Evolutionary conservation across 1,284 basidiomycete species (phyloP).

Genomic region (Irpex sp.): DNA sequence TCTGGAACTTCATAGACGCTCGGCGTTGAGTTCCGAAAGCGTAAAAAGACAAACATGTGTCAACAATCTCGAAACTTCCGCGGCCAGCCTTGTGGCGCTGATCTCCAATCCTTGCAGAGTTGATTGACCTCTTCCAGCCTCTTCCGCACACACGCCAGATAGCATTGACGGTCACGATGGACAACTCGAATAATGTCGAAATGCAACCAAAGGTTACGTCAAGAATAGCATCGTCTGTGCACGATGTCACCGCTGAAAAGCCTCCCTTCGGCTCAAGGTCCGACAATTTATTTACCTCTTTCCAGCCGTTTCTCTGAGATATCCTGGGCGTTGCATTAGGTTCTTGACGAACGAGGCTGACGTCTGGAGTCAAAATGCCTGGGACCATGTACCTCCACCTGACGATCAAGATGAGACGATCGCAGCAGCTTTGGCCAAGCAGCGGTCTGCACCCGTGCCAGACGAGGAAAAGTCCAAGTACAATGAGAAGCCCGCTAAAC

Average conservation of each 20-base stretch:
- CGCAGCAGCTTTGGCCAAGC: conserved; percentile 62
- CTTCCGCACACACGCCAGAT: too few relatives aligned
- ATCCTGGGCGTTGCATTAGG: conserved; percentile 28
- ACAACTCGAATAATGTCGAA: background rate
- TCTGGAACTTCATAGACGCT: background rate
- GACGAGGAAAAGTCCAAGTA: conserved; percentile 64
- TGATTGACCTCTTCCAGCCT: background rate
- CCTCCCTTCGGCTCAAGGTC: conserved; percentile 73
- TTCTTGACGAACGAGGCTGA: conserved; percentile 60
- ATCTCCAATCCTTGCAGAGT: background rate
- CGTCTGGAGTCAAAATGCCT: conserved; percentile 77
- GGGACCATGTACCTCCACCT: conserved; percentile 89
- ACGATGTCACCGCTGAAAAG: conserved; percentile 50
- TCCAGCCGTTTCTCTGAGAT: background rate
- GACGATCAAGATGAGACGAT: conserved; percentile 72
- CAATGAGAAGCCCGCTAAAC: conserved; percentile 69
- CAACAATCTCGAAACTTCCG: background rate
- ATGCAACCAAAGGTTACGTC: background rate
- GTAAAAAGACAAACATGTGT: background rate
- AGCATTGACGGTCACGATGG: background rate
- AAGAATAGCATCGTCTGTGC: conserved; percentile 55
- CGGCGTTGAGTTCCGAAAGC: conserved; percentile 1
- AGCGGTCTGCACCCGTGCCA: conserved; percentile 66
- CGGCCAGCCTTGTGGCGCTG: conserved; percentile 2
- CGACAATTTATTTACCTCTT: conserved; percentile 7